Evolutionary conservation across 345 rosid species (phyloP).

Genomic region (Boechera stricta): DNA sequence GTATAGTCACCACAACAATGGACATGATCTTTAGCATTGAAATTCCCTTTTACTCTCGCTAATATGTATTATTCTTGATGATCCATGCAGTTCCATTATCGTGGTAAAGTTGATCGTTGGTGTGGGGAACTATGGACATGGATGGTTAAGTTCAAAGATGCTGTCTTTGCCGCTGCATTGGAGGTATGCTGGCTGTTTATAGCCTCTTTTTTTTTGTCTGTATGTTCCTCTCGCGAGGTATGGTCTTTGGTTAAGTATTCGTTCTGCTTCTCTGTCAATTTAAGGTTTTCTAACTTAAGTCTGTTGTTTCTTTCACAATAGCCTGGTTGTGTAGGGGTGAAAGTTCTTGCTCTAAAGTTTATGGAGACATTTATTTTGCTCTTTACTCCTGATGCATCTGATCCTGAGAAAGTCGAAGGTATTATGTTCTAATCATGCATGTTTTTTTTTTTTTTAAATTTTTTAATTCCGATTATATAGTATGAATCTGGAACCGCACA

Average conservation of each 20-base stretch:
- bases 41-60: not conserved
- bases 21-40: slow-evolving; percentile 15
- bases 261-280: slow-evolving; percentile 20
- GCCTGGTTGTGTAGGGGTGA: slow-evolving; percentile 78
- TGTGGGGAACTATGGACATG: slow-evolving; percentile 82
- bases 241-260: slow-evolving; percentile 31
- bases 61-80: slow-evolving; percentile 31
- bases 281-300: slow-evolving; percentile 27
- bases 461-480: not conserved
- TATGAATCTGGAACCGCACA: slow-evolving; percentile 4
- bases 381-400: slow-evolving; percentile 73
- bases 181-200: slow-evolving; percentile 57
- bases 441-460: not conserved
- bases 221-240: slow-evolving; percentile 1
- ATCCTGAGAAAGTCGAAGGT: slow-evolving; percentile 77
- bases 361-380: slow-evolving; percentile 81
- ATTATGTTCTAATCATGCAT: slow-evolving; percentile 34
- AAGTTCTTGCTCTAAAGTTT: slow-evolving; percentile 84
- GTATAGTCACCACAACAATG: slow-evolving; percentile 15
- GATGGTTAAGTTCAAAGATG: slow-evolving; percentile 84
- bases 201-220: slow-evolving; percentile 16
- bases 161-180: slow-evolving; percentile 61
- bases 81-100: slow-evolving; percentile 59
- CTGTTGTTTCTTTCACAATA: slow-evolving; percentile 48
- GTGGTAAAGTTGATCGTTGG: slow-evolving; percentile 77